Conservation (phyloP, 345 rosid genomes). For the Acer campestre region DNA sequence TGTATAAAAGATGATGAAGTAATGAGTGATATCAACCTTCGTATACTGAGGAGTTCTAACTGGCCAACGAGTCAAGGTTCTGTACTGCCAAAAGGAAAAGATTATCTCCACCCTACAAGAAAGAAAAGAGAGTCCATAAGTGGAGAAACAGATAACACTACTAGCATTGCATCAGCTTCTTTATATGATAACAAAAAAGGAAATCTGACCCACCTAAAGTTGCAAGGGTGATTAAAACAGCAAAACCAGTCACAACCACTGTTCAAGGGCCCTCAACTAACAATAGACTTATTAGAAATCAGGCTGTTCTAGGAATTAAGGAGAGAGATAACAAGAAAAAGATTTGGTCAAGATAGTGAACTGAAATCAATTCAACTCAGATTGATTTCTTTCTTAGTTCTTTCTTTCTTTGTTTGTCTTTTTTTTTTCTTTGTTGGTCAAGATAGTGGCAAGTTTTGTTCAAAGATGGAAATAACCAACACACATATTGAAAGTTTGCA, state of each 20-base stretch:
- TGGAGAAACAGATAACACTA: constrained; percentile 74
- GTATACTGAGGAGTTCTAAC: constrained; percentile 61
- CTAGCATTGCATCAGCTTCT: constrained; percentile 27
- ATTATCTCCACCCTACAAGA: constrained; percentile 36
- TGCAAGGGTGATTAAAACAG: constrained; percentile 50
- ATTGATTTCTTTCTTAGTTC: neutral
- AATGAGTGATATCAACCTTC: constrained; percentile 48
- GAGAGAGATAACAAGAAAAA: constrained; percentile 73
- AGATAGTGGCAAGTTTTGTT: too few species aligned
- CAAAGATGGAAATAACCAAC: too few species aligned
- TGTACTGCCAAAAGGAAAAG: constrained; percentile 38
- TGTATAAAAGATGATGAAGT: constrained; percentile 45
- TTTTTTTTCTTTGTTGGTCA: too few species aligned
- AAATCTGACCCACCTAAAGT: constrained; percentile 82
- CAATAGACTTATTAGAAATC: constrained; percentile 64
- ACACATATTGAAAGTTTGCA: too few species aligned
- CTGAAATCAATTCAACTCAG: neutral
- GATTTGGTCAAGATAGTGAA: constrained; percentile 67
- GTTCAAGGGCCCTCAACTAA: constrained; percentile 41
- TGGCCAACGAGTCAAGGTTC: constrained; percentile 49
- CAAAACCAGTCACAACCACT: constrained; percentile 40
- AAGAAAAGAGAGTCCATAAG: constrained; percentile 74
- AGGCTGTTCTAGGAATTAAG: constrained; percentile 40
- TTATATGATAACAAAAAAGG: constrained; percentile 57
- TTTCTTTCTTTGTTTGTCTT: neutral